These are phyloP conservation scores for Linanthus parryae DNA, from an alignment of 148 eudicot genomes.

Conservation along the genomic window DNA sequence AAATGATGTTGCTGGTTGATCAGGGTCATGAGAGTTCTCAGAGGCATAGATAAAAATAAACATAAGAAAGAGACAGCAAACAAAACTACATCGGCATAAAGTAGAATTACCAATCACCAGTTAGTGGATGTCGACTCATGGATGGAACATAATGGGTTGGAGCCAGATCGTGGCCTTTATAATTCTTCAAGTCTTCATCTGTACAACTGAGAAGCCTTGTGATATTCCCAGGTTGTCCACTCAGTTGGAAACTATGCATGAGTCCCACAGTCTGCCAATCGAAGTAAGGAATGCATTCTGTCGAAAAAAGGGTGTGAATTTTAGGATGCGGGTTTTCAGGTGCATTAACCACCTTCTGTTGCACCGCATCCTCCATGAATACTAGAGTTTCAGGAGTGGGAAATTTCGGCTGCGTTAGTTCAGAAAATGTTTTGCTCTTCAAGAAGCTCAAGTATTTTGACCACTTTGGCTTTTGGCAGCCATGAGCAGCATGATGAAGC, in stretches of 20 bases:
- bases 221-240: constrained; percentile 94
- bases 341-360: constrained; percentile 29
- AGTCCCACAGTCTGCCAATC: constrained; percentile 99
- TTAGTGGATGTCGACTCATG: constrained; percentile 81
- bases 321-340: constrained; percentile 46
- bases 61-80: background rate
- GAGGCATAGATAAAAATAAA: background rate
- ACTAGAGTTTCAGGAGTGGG: constrained; percentile 40
- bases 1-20: too few relatives aligned
- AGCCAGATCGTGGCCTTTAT: constrained; percentile 81
- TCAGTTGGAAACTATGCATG: constrained; percentile 70
- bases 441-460: constrained; percentile 81
- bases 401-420: constrained; percentile 66
- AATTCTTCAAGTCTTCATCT: constrained; percentile 76
- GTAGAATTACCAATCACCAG: constrained; percentile 79
- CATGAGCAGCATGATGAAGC: constrained; percentile 58
- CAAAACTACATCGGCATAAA: too few relatives aligned
- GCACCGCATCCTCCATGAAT: constrained; percentile 27
- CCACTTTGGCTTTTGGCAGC: constrained; percentile 86
- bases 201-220: constrained; percentile 96
- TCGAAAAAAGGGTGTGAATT: constrained; percentile 84
- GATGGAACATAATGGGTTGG: constrained; percentile 96
- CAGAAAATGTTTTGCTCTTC: constrained; percentile 63
- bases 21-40: too few relatives aligned
- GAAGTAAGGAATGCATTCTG: constrained; percentile 87